phyloP scores from a whole-genome alignment of 2,329 filamentous ascomycete species.

The Xylaria sp. region DNA sequence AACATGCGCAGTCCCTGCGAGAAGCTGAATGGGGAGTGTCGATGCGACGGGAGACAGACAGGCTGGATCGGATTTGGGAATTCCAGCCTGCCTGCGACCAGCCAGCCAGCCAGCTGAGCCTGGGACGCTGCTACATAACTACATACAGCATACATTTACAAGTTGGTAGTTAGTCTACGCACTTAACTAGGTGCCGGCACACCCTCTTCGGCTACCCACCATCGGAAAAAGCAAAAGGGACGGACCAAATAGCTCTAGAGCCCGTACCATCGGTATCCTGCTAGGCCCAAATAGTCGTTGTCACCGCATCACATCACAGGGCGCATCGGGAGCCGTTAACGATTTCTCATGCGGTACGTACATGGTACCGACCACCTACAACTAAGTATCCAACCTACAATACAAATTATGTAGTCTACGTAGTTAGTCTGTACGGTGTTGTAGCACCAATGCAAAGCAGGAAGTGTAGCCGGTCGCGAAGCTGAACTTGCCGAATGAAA shows the following conservation, averaged over 20 bases:
- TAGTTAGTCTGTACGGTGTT: not conserved
- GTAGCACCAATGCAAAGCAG: not conserved
- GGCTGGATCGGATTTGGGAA: not conserved
- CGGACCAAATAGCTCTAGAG: conserved; percentile 16
- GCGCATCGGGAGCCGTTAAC: conserved; percentile 13
- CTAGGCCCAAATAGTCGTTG: conserved; percentile 4
- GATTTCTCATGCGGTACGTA: conserved; percentile 10
- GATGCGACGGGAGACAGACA: not conserved
- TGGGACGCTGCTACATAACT: not conserved
- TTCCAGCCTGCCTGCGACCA: conserved; percentile 6
- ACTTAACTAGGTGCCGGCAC: not conserved
- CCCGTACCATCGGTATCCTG: conserved; percentile 19
- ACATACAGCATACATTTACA: not conserved
- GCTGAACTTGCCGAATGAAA: conserved; percentile 20
- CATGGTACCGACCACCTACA: not conserved
- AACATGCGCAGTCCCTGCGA: conserved; percentile 17
- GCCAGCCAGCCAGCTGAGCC: conserved; percentile 14
- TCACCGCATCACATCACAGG: conserved; percentile 14
- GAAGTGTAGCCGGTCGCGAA: not conserved
- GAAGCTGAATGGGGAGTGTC: conserved; percentile 22
- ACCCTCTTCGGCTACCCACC: not conserved
- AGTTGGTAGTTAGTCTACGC: not conserved
- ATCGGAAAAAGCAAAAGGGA: not conserved
- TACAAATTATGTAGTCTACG: too few relatives aligned
- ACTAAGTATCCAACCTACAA: not conserved